Percentiles rank a stretch among this genome's conserved stretches.
Conservation (phyloP, 148 eudicot species). For the Fagopyrum homotropicum region DNA sequence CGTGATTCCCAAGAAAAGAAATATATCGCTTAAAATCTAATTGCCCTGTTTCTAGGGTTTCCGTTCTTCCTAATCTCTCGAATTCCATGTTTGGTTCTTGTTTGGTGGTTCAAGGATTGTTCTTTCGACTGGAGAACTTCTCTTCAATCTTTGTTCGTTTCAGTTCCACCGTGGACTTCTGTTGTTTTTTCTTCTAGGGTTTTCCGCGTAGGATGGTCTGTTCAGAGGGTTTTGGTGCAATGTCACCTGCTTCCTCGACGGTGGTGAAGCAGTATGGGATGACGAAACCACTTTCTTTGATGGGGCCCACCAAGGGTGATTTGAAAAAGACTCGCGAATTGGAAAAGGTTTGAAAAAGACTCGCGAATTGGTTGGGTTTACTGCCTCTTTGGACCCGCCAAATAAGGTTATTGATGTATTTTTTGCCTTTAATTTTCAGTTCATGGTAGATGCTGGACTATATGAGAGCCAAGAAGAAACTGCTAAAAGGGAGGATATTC, state of each 20-base stretch:
- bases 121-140: background rate
- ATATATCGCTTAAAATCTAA: no score
- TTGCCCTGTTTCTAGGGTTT: no score
- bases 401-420: background rate
- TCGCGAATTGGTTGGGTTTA: conserved; percentile 16
- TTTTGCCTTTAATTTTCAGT: conserved; percentile 27
- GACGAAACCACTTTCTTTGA: conserved; percentile 49
- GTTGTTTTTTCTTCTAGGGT: background rate
- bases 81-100: background rate
- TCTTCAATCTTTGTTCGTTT: background rate
- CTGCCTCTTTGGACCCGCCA: background rate
- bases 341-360: conserved; percentile 49
- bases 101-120: background rate
- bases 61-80: no score
- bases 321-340: conserved; percentile 35
- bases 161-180: background rate
- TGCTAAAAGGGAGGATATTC: conserved; percentile 58
- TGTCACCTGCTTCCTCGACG: background rate
- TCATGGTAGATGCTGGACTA: conserved; percentile 53
- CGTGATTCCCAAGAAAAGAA: no score
- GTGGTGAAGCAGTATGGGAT: conserved; percentile 39
- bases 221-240: background rate
- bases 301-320: conserved; percentile 54
- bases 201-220: background rate
- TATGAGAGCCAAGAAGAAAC: conserved; percentile 66